These are phyloP conservation scores for Solidago caesia DNA, from an alignment of 129 eudicot species.

Conservation along the genomic window DNA sequence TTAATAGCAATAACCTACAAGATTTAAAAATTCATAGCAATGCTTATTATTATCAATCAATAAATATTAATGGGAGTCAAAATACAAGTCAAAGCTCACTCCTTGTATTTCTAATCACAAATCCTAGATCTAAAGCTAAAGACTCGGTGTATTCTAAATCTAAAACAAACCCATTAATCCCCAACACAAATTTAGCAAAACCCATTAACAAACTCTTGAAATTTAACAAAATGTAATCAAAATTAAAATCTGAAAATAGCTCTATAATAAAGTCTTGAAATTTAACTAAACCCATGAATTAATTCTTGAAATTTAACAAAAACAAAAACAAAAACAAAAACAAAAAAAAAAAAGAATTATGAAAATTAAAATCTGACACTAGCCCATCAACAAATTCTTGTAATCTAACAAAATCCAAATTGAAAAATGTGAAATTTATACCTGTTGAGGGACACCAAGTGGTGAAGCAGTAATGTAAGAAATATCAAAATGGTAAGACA, in stretches of 20 bases:
- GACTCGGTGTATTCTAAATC: neutral
- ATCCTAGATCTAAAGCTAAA: conserved; percentile 66
- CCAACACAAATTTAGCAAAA: neutral
- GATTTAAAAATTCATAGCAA: conserved; percentile 15
- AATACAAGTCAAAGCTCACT: conserved; percentile 19
- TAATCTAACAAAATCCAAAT: conserved; percentile 30
- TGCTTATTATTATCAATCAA: conserved; percentile 8
- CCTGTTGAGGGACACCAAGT: conserved; percentile 94
- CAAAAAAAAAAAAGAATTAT: neutral
- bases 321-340: neutral
- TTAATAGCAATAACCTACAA: conserved; percentile 57
- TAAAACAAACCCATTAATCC: conserved; percentile 2
- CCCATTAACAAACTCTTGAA: neutral
- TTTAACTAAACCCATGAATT: neutral
- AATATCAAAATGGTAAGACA: conserved; percentile 56
- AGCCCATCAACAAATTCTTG: conserved; percentile 3
- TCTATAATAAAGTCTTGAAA: neutral
- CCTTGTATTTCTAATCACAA: conserved; percentile 21
- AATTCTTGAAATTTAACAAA: neutral
- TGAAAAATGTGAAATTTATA: conserved; percentile 17
- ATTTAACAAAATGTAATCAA: neutral
- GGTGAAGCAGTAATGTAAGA: conserved; percentile 97
- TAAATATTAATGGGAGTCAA: neutral
- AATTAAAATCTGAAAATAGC: neutral
- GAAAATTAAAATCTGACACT: neutral